These are phyloP conservation scores for Aspergillus vadensis DNA, from an alignment of 2,329 filamentous ascomycete species.

Conservation along the genomic window DNA sequence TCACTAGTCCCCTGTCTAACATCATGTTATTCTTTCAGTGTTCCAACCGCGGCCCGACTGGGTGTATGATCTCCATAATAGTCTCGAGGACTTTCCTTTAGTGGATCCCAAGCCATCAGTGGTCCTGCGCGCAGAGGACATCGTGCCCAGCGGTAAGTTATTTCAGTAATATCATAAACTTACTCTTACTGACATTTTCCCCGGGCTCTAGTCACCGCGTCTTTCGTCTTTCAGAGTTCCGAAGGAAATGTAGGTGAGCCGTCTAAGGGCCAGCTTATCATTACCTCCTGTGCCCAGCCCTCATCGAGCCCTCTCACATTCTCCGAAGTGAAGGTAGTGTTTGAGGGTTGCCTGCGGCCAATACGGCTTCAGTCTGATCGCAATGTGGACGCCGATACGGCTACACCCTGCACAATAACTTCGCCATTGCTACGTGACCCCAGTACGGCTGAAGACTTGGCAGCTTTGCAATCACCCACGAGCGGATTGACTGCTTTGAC, in stretches of 20 bases:
- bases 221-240: constrained; percentile 55
- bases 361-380: constrained; percentile 44
- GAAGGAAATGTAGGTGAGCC: constrained; percentile 64
- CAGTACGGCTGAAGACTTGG: constrained; percentile 29
- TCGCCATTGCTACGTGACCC: constrained; percentile 40
- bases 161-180: background rate
- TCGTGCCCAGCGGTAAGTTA: constrained; percentile 49
- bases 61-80: constrained; percentile 52
- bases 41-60: constrained; percentile 40
- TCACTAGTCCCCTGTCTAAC: background rate
- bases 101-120: constrained; percentile 48
- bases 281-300: constrained; percentile 52
- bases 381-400: constrained; percentile 24
- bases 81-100: constrained; percentile 43
- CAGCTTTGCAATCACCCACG: constrained; percentile 35
- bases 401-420: constrained; percentile 31
- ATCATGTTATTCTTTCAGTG: constrained; percentile 25
- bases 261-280: constrained; percentile 56
- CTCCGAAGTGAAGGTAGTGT: constrained; percentile 53
- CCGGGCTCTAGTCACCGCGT: constrained; percentile 47
- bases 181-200: constrained; percentile 16
- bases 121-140: constrained; percentile 51
- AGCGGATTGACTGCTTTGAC: constrained; percentile 47
- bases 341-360: constrained; percentile 53
- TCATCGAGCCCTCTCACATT: constrained; percentile 51